Percentiles rank a stretch among this genome's conserved stretches.
Evolutionary conservation across 257 asterid genomes (phyloP).

Genomic region (Craterostigma plantagineum): DNA sequence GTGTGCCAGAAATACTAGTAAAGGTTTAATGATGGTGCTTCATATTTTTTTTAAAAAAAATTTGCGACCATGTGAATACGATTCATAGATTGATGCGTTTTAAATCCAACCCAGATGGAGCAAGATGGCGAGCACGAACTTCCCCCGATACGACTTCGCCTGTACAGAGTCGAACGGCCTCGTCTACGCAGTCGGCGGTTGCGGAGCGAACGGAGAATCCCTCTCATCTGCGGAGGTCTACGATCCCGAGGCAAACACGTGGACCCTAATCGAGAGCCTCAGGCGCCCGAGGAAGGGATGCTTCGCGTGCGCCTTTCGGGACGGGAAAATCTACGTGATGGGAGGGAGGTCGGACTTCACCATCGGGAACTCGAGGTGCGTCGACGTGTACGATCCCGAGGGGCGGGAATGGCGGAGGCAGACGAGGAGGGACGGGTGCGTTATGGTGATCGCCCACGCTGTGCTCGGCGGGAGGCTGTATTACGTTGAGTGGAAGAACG

Average conservation of each 20-base stretch:
- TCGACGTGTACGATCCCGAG: conserved; percentile 49
- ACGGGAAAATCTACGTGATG: conserved; percentile 65
- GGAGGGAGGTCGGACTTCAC: conserved; percentile 82
- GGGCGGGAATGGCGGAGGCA: conserved; percentile 37
- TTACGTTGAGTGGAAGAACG: conserved; percentile 80
- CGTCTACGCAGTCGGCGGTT: conserved; percentile 67
- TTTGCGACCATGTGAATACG: neutral
- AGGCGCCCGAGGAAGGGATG: conserved; percentile 75
- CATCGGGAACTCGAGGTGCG: conserved; percentile 52
- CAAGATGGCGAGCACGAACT: conserved; percentile 54
- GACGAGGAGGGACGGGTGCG: conserved; percentile 74
- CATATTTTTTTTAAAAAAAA: too few species aligned
- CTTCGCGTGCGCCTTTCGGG: conserved; percentile 36
- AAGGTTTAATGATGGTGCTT: too few species aligned
- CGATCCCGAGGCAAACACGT: conserved; percentile 33
- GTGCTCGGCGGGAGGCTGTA: conserved; percentile 49
- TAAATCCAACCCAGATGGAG: conserved; percentile 41
- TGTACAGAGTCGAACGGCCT: conserved; percentile 62
- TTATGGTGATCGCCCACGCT: conserved; percentile 78
- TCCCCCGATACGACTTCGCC: conserved; percentile 69
- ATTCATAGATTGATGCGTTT: neutral
- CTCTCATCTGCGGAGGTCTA: conserved; percentile 68
- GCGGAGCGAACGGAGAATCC: conserved; percentile 41
- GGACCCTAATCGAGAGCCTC: conserved; percentile 47
- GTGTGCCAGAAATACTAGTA: too few species aligned